Evolutionary conservation across 2,329 filamentous ascomycete species (phyloP).

Genomic region (Daldinia sp.): DNA sequence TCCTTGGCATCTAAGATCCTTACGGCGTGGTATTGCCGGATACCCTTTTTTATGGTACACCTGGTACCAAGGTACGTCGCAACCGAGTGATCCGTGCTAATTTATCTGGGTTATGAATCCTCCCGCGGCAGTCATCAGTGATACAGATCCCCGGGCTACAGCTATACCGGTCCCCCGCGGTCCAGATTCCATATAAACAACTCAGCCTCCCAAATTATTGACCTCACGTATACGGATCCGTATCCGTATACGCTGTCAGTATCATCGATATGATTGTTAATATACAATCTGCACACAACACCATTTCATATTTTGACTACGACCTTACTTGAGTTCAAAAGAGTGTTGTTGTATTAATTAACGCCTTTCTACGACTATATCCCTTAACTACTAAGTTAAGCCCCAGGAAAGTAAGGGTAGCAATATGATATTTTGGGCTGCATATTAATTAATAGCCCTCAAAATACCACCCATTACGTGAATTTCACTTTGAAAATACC

Average conservation of each 20-base stretch:
- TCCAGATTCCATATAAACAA: neutral
- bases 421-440: too few relatives aligned
- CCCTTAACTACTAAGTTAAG: too few relatives aligned
- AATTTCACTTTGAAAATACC: too few relatives aligned
- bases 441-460: too few relatives aligned
- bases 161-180: too few relatives aligned
- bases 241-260: neutral
- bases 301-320: too few relatives aligned
- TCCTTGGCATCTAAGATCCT: conserved; percentile 5
- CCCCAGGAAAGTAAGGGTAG: too few relatives aligned
- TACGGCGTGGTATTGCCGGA: neutral
- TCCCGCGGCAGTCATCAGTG: neutral
- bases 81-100: neutral
- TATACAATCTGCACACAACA: too few relatives aligned
- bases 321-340: too few relatives aligned
- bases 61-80: neutral
- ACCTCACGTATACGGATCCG: neutral
- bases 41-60: neutral
- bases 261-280: neutral
- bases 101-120: neutral
- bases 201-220: neutral
- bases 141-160: neutral
- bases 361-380: too few relatives aligned
- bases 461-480: too few relatives aligned
- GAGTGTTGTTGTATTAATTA: too few relatives aligned